These are phyloP conservation scores for Epichloe typhina DNA, from an alignment of 2,329 filamentous ascomycete genomes.

Conservation along the genomic window DNA sequence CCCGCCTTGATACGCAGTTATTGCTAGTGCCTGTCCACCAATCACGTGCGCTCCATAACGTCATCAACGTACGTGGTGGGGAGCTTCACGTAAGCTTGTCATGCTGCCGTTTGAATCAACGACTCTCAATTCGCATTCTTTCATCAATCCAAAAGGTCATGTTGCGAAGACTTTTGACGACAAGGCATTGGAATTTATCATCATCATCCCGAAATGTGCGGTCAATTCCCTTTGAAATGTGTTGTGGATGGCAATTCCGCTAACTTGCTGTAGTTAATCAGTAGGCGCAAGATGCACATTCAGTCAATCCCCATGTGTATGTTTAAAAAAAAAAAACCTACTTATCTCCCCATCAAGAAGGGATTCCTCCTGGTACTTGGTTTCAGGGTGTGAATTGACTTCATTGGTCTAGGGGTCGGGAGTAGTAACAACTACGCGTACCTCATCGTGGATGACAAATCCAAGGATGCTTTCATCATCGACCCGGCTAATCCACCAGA, in stretches of 20 bases:
- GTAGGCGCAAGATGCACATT: slow-evolving; percentile 55
- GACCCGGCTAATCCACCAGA: slow-evolving; percentile 70
- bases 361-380: not conserved
- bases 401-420: slow-evolving; percentile 50
- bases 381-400: not conserved
- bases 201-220: not conserved
- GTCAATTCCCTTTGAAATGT: not conserved
- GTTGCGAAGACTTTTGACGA: not conserved
- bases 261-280: not conserved
- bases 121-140: not conserved
- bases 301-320: slow-evolving; percentile 81
- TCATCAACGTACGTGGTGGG: not conserved
- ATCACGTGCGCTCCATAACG: not conserved
- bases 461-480: slow-evolving; percentile 64
- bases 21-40: not conserved
- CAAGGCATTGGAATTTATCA: not conserved
- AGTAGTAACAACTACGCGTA: slow-evolving; percentile 77
- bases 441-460: slow-evolving; percentile 64
- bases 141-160: not conserved
- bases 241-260: not conserved
- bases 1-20: not conserved
- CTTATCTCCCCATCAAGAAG: not conserved
- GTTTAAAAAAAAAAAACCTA: slow-evolving; percentile 14
- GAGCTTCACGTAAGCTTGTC: not conserved
- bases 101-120: not conserved